Evolutionary conservation across 306 rosid species (phyloP), one percentile per base, ranked within the genome.

Genomic region (Prunus fruticosa): DNA sequence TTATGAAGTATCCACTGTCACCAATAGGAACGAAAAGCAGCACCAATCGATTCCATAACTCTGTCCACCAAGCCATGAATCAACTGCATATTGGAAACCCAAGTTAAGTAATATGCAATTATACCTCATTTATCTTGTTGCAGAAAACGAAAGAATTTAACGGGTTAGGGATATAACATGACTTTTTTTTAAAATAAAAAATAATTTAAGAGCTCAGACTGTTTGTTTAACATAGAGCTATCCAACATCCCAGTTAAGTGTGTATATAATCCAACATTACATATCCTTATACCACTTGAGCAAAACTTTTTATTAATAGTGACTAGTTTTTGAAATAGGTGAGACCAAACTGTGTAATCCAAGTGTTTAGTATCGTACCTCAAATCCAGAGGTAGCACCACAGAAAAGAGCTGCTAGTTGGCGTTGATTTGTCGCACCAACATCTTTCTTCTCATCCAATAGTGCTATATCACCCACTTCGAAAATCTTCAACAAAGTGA

Each of bases 61-160:
- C 90, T 87, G 81, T 92, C 97, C 47, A 95, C 98, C 78, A 95
- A 86, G 62, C 98, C 98, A 83, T 95, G 98, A 84, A 90, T 90
- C 79, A 95, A 73, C 97, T 95, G 88, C 87, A 83, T 20, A 76
- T 43, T 54, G 76, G 66, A 75, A 80, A 70, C 28, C 67, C 14
- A 58, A 54, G 52, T 18, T n/a, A 20, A 49, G 1, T 5, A 25
- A 60, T 1, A 28, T 7, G 65, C 30, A 38, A 71, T 38, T 10
- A 41, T 41, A 32, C 11, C 45, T 49, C 49, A 2, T 30, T 38
- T 38, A 38, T 38, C 43, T 38, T 38, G 43, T 38, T 38, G 43
- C 43, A 7, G 43, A 38, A 7, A 38, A 38, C 43, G 7, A 38
- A 1, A 38, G 43, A 38, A 7, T 7, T 38, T 38, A 38, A 38